Percentiles rank a stretch among this genome's conserved stretches.
Conservation (phyloP, 1,284 basidiomycete genomes). For the Schizophyllum commune region DNA sequence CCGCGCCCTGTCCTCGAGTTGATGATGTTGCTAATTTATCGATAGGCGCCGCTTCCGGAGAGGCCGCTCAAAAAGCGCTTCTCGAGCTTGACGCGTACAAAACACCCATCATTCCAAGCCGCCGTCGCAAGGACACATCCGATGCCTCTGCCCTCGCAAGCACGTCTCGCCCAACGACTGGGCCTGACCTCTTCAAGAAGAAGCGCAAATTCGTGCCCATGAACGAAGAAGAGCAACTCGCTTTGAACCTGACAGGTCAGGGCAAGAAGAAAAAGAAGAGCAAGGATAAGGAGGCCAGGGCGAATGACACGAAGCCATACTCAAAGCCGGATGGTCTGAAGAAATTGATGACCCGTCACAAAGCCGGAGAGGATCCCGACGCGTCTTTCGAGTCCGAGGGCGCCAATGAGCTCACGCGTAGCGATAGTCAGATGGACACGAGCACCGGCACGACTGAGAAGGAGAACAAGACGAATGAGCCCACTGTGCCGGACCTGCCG, state of each 20-base stretch:
- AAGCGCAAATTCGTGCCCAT: constrained; percentile 54
- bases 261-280: constrained; percentile 19
- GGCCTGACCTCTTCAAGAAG: constrained; percentile 59
- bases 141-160: constrained; percentile 15
- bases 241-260: constrained; percentile 25
- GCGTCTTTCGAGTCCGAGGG: constrained; percentile 20
- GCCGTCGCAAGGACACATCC: constrained; percentile 39
- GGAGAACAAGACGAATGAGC: constrained; percentile 20
- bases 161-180: constrained; percentile 26
- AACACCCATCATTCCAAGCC: constrained; percentile 64
- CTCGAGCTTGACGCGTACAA: constrained; percentile 68
- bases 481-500: neutral
- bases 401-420: constrained; percentile 9
- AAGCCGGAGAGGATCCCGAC: constrained; percentile 30
- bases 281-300: constrained; percentile 18
- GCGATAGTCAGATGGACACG: constrained; percentile 29
- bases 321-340: constrained; percentile 68
- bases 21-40: constrained; percentile 6
- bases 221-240: constrained; percentile 37
- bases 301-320: constrained; percentile 52
- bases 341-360: constrained; percentile 46
- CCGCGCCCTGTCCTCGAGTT: constrained; percentile 15
- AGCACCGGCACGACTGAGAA: constrained; percentile 18
- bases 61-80: constrained; percentile 48
- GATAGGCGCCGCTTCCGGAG: constrained; percentile 21